phyloP scores from a whole-genome alignment of 768 basidiomycete genomes.

The Tubosaeta sp. region DNA sequence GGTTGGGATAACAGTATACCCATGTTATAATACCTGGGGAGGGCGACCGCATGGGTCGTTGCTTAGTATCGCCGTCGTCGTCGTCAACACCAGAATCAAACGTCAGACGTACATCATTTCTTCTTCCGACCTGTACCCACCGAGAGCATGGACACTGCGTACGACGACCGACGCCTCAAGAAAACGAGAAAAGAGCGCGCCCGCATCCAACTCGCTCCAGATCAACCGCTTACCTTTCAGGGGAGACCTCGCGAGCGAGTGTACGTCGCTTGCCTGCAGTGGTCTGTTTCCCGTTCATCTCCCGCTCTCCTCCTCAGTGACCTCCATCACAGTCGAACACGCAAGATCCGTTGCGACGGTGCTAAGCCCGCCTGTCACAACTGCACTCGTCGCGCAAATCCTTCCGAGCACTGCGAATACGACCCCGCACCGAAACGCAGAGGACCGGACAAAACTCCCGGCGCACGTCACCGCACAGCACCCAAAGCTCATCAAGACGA shows the following conservation, averaged over 20 bases:
- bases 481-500: conserved; percentile 37
- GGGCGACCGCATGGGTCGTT: no score
- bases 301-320: neutral
- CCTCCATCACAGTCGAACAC: conserved; percentile 48
- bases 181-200: conserved; percentile 53
- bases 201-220: conserved; percentile 63
- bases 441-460: conserved; percentile 77
- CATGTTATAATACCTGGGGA: neutral
- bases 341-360: conserved; percentile 82
- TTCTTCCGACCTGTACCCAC: neutral
- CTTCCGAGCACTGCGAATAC: conserved; percentile 52
- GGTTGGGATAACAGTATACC: neutral
- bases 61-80: neutral
- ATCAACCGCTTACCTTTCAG: conserved; percentile 77
- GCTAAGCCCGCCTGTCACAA: conserved; percentile 74
- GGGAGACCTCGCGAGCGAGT: conserved; percentile 74
- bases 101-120: neutral
- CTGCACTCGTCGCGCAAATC: conserved; percentile 47
- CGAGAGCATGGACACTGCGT: neutral
- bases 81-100: neutral
- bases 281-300: conserved; percentile 38
- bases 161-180: conserved; percentile 2
- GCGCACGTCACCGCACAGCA: conserved; percentile 64
- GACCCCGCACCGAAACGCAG: conserved; percentile 72
- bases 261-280: conserved; percentile 76